Base-by-base conservation (phyloP, 2,329 filamentous ascomycete genomes). In the Aplosporella prunicola region DNA sequence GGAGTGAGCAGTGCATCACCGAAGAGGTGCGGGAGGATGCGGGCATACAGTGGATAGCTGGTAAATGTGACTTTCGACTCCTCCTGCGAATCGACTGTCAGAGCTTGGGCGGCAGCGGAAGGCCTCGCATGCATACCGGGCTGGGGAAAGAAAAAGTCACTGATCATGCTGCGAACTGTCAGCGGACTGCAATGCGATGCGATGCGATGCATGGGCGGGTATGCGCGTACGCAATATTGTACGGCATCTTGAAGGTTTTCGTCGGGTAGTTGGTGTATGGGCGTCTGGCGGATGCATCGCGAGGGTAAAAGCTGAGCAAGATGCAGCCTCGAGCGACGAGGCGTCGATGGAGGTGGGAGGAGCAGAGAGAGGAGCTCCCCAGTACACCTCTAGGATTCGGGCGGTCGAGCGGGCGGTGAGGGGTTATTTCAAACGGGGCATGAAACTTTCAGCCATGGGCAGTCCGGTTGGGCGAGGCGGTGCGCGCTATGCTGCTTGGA, bases 71-170 rank as follows among this genome's bases (percentile, higher is more conserved):
- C 86, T 93, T 67, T 98, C 91, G 47, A 98, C 78, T 51, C 91
- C 91, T 56, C 91, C 74, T 72, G 24, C 3, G 25, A 16, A 31
- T 28, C n/a, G 15, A 49, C 52, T 35, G 57, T 52, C 47, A 31
- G 9, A 10, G 13, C 16, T 22, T 23, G 18, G 16, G n/a, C n/a
- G n/a, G n/a, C n/a, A n/a, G n/a, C n/a, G n/a, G n/a, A n/a, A n/a
- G n/a, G n/a, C 23, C n/a, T 27, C 38, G 26, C 7, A 31, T 15
- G 38, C 61, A 36, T 57, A 70, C 69, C 88, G 35, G 91, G 89
- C 55, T 96, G 89, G 10, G 91, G 91, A 58, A 93, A 98, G 78
- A 98, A 98, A 73, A 93, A 95, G 70, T 98, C 91, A 74, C 89
- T 88, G 60, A 95, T 84, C 91, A 98, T 98, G 42, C 74, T 78